Conservation (phyloP, 768 basidiomycete species). For the Tephrocybe rancida region DNA sequence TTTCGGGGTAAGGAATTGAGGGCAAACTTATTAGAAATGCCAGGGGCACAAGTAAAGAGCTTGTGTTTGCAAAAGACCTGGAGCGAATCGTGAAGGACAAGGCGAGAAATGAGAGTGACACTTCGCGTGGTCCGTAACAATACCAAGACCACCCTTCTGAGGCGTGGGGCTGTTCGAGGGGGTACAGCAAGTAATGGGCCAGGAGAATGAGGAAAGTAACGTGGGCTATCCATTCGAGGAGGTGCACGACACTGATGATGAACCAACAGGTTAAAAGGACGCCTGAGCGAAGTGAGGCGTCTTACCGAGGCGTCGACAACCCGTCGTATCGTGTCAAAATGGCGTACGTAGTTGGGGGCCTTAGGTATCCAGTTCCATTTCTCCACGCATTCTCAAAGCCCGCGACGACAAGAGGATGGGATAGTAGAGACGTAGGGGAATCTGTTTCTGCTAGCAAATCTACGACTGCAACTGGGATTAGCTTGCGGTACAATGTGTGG, state of each 20-base stretch:
- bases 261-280: neutral
- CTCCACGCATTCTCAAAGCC: conserved; percentile 44
- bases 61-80: conserved; percentile 32
- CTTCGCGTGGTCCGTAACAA: conserved; percentile 33
- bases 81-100: conserved; percentile 34
- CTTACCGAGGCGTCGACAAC: conserved; percentile 50
- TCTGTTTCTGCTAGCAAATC: conserved; percentile 37
- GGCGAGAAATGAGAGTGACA: conserved; percentile 39
- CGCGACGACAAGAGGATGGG: conserved; percentile 42
- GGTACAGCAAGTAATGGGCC: conserved; percentile 41
- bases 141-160: conserved; percentile 19
- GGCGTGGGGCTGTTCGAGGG: conserved; percentile 33
- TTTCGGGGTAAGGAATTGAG: conserved; percentile 41
- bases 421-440: conserved; percentile 37
- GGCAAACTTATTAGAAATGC: conserved; percentile 46
- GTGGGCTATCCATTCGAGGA: conserved; percentile 41
- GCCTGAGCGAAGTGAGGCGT: neutral
- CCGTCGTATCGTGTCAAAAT: conserved; percentile 32
- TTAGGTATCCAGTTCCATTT: conserved; percentile 17
- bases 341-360: conserved; percentile 4
- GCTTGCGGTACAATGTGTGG: neutral
- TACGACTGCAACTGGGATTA: conserved; percentile 33
- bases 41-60: conserved; percentile 38
- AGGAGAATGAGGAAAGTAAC: conserved; percentile 42
- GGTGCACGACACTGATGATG: conserved; percentile 41